Evolutionary conservation across 495 filamentous ascomycete genomes (phyloP), one percentile per base, ranked within the genome.

Genomic region (Aspergillus bridgeri): DNA sequence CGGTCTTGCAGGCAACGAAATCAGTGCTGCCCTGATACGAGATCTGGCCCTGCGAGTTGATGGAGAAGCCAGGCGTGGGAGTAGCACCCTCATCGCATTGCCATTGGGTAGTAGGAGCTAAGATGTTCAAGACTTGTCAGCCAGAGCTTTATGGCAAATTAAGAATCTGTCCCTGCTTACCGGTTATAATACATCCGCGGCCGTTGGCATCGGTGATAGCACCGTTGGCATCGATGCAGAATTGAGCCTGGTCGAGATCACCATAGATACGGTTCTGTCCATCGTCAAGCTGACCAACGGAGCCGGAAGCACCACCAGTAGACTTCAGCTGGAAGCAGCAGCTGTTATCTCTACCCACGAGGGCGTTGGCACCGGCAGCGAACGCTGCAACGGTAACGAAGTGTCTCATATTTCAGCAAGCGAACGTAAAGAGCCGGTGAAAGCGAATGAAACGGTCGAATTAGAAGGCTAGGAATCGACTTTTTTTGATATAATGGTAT

Each of bases 31-130:
- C 77, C 22, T 76, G 63, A 47, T 65, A 80, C 15, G 71, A 72
- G 42, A 84, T 56, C 46, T 72, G 61, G 15, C 80, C 81, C 48
- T 79, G 66, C 22, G 76, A 79, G 56, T 62, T 70, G 53, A 85
- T 70, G 8, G 71, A 69, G 67, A 83, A 85, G 33, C 79, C 79
- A 7, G 69, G 42, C 45, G 69, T 70, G 18, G 76, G 73, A 4
- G 48, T 57, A 19, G 73, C 75, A 58, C 82, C 83, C 21, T 68
- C 57, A 57, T 89, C 86, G 66, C 87, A 90, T 66, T 89, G 86
- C 48, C 83, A 82, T 59, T 89, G 83, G 15, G 79, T 80, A 5
- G 81, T 83, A 3, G 79, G 75, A 9, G 78, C 79, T 83, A 53
- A 18, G 61, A 18, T 53, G 47, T 38, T 51, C 59, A 49, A 62